These are phyloP conservation scores for Bacterosira constricta DNA, from an alignment of 108 stramenopile genomes.

Conservation along the genomic window DNA sequence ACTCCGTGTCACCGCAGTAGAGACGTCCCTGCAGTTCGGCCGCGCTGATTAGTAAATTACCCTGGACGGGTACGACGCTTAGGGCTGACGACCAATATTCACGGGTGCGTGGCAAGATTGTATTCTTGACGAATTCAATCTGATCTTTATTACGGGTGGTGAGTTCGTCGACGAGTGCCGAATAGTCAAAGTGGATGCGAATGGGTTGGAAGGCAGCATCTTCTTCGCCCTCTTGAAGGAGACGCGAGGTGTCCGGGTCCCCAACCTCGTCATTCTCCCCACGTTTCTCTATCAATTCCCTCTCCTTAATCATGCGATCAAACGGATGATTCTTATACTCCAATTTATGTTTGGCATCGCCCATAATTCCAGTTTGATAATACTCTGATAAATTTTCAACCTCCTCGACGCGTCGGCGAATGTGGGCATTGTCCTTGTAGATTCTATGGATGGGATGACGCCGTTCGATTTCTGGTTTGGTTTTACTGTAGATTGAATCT, in stretches of 20 bases:
- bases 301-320: conserved; percentile 28
- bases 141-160: conserved; percentile 46
- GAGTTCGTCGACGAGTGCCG: conserved; percentile 59
- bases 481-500: not conserved
- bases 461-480: conserved; percentile 24
- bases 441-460: conserved; percentile 67
- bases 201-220: conserved; percentile 64
- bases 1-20: conserved; percentile 85
- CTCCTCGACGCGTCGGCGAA: conserved; percentile 57
- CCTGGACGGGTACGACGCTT: conserved; percentile 74
- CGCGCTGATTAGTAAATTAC: conserved; percentile 60
- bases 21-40: conserved; percentile 63
- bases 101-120: conserved; percentile 64
- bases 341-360: conserved; percentile 65
- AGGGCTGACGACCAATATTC: conserved; percentile 79
- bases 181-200: conserved; percentile 74
- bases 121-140: conserved; percentile 78
- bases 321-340: conserved; percentile 78
- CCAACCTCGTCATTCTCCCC: not conserved
- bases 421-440: conserved; percentile 60
- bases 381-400: conserved; percentile 64
- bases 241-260: conserved; percentile 3
- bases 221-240: conserved; percentile 21
- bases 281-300: not conserved
- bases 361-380: conserved; percentile 61